Percentiles rank a stretch among this genome's conserved stretches.
Conservation (phyloP, 1,284 basidiomycete species). For the Exobasidium cylindrosporum region DNA sequence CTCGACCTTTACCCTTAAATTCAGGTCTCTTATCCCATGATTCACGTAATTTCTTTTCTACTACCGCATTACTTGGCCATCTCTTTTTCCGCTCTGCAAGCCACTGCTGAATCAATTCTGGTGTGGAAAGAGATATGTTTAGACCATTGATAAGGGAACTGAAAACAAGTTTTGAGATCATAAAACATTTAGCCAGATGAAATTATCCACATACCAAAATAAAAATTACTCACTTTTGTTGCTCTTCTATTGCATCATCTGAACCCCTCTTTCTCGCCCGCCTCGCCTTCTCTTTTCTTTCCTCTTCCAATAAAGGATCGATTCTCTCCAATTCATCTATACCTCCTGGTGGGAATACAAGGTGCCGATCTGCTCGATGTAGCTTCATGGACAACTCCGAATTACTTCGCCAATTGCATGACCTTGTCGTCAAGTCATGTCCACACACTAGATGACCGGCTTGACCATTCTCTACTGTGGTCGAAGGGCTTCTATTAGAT, state of each 20-base stretch:
- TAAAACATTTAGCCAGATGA: too few species aligned
- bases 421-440: slow-evolving; percentile 16
- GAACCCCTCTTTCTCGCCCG: slow-evolving; percentile 18
- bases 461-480: slow-evolving; percentile 9
- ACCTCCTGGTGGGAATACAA: slow-evolving; percentile 49
- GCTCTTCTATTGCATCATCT: slow-evolving; percentile 19
- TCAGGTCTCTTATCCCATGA: slow-evolving; percentile 18
- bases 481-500: background rate
- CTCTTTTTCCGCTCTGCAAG: slow-evolving; percentile 50
- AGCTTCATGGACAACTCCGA: slow-evolving; percentile 37
- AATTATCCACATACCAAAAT: too few species aligned
- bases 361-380: slow-evolving; percentile 49
- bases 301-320: slow-evolving; percentile 48
- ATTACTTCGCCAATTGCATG: slow-evolving; percentile 26
- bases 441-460: slow-evolving; percentile 13
- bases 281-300: slow-evolving; percentile 26
- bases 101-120: slow-evolving; percentile 51
- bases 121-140: slow-evolving; percentile 49
- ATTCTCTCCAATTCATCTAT: slow-evolving; percentile 36
- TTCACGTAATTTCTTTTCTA: slow-evolving; percentile 39
- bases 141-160: slow-evolving; percentile 38
- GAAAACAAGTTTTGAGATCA: too few species aligned
- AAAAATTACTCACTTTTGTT: slow-evolving; percentile 5
- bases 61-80: slow-evolving; percentile 40
- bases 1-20: slow-evolving; percentile 18